Evolutionary conservation across 148 eudicot genomes (phyloP), one percentile per base, ranked within the genome.

Genomic region (Polygonum maritimum): DNA sequence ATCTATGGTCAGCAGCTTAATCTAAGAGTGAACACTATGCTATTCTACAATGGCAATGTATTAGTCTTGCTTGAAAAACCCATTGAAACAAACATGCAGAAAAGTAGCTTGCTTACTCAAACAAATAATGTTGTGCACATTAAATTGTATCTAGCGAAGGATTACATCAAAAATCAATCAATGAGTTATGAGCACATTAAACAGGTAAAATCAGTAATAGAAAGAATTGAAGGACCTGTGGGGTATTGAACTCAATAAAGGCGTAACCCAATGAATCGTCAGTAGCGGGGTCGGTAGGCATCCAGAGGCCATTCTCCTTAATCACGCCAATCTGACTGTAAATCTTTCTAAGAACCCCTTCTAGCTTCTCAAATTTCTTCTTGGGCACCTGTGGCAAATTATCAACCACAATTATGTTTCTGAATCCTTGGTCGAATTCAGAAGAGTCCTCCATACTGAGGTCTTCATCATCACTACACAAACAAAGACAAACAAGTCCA

Each of bases 221-320:
- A 44, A 44, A 44, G 47, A 44, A 7, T 44, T 44, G 47, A 44
- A 18, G 40, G 71, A 92, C 99, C 94, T 96, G 98, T 71, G 97
- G 97, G 44, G 99, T 96, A 48, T 87, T 90, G 55, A 75, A 96
- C 79, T 91, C 98, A 31, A 96, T 84, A 51, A 96, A 96, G 75
- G 94, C 89, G 51, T 83, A 92, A 15, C 99, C 99, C 5, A 86
- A 87, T 7, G 97, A 87, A 67, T 89, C 88, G 16, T 76, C 77
- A 18, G 92, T 82, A 0, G 75, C 51, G 10, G 85, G 77, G 74
- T 92, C 99, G 38, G 85, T 81, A 4, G 98, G 97, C 98, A 96
- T 96, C 90, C 86, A 88, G 16, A 96, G 86, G 0, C 97, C 96
- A 76, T 82, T 85, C 52, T 92, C 97, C 75, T 95, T 90, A 69